phyloP scores from a whole-genome alignment of 2,329 filamentous ascomycete genomes.

The Mycosphaerella arachidis region DNA sequence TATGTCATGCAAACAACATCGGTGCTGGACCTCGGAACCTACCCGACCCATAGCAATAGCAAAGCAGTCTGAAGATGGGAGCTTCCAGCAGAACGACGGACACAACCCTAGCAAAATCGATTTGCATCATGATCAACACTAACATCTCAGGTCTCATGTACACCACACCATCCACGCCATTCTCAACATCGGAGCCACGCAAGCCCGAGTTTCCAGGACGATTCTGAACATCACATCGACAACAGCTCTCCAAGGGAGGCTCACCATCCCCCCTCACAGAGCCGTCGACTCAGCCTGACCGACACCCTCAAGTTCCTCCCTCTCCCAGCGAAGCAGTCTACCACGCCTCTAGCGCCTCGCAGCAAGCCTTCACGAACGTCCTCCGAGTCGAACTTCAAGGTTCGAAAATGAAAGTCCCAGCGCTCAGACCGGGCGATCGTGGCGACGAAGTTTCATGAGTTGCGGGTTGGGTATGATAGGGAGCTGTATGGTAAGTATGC shows the following conservation, averaged over 20 bases:
- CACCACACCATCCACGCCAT: constrained; percentile 42
- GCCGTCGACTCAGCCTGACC: too few relatives aligned
- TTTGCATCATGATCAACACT: constrained; percentile 45
- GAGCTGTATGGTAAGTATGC: constrained; percentile 34
- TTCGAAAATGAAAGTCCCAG: constrained; percentile 47
- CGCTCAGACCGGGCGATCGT: constrained; percentile 47
- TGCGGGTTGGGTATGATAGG: constrained; percentile 44
- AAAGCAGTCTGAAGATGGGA: too few relatives aligned
- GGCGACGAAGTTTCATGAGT: constrained; percentile 47
- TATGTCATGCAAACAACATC: neutral
- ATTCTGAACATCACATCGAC: constrained; percentile 49
- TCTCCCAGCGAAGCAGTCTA: constrained; percentile 50
- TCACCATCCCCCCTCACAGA: too few relatives aligned
- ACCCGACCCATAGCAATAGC: too few relatives aligned
- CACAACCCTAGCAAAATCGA: too few relatives aligned
- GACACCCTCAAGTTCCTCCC: too few relatives aligned
- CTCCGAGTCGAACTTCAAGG: constrained; percentile 46
- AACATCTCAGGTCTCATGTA: constrained; percentile 48
- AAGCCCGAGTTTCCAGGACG: constrained; percentile 36
- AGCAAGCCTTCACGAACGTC: constrained; percentile 49
- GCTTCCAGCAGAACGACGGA: too few relatives aligned
- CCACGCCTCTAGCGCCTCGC: constrained; percentile 45
- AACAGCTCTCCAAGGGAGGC: constrained; percentile 46
- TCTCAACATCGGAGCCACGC: constrained; percentile 42
- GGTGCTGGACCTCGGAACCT: too few relatives aligned